phyloP scores from a whole-genome alignment of 441 rosid species.

The Pelargonium fulgidum region DNA sequence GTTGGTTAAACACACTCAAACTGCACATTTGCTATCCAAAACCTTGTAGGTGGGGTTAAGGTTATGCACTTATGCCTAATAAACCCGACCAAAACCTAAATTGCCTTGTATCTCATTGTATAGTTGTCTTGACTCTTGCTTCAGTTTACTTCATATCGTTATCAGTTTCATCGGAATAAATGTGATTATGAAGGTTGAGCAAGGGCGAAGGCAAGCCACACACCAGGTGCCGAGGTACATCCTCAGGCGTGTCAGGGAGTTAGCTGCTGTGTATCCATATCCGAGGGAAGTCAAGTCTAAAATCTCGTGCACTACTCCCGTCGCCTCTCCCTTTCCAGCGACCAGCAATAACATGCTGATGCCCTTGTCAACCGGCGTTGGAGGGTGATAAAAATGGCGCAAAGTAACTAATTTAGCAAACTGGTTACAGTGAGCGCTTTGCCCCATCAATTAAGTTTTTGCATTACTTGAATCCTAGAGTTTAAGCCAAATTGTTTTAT shows the following conservation, averaged over 20 bases:
- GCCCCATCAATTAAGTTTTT: too few relatives aligned
- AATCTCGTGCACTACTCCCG: not conserved
- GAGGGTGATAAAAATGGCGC: not conserved
- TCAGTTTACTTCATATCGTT: not conserved
- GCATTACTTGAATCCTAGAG: too few relatives aligned
- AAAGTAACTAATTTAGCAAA: too few relatives aligned
- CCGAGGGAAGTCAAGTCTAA: not conserved
- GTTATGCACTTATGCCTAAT: too few relatives aligned
- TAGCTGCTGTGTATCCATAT: constrained; percentile 9
- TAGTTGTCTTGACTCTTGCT: too few relatives aligned
- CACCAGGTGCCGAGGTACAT: constrained; percentile 4
- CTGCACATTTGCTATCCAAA: too few relatives aligned
- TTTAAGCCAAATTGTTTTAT: not conserved
- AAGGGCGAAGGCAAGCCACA: constrained; percentile 1
- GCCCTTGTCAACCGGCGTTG: constrained; percentile 7
- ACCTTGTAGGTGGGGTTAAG: too few relatives aligned
- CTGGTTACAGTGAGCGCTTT: too few relatives aligned
- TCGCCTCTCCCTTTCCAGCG: not conserved
- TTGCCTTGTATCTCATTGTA: too few relatives aligned
- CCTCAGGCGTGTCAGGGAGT: not conserved
- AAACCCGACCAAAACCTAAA: too few relatives aligned
- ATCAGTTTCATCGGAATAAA: not conserved
- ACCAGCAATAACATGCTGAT: not conserved
- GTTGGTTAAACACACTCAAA: too few relatives aligned
- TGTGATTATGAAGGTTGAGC: not conserved